Evolutionary conservation across 2,329 filamentous ascomycete species (phyloP).

Genomic region (Colletotrichum simmondsii): DNA sequence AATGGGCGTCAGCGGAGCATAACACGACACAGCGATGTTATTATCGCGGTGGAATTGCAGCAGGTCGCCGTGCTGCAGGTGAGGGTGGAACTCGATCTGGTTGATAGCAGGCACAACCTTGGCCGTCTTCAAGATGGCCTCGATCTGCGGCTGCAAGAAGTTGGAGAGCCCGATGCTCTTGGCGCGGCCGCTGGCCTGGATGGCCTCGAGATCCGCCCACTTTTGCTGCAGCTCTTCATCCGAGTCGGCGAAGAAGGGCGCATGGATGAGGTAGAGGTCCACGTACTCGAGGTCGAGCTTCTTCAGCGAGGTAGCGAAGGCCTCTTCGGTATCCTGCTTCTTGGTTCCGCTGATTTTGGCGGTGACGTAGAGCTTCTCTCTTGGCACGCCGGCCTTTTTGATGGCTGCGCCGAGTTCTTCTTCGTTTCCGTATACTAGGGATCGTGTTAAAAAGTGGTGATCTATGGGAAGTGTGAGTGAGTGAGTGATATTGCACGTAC

Average conservation of each 20-base stretch:
- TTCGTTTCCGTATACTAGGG: constrained; percentile 71
- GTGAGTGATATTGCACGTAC: constrained; percentile 48
- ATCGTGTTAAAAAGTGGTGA: constrained; percentile 23
- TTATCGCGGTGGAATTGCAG: constrained; percentile 67
- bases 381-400: constrained; percentile 71
- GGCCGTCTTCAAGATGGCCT: constrained; percentile 67
- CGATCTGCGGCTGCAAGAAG: constrained; percentile 68
- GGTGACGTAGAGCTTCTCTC: constrained; percentile 75
- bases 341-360: constrained; percentile 63
- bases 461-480: background rate
- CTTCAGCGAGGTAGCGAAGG: constrained; percentile 69
- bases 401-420: constrained; percentile 78
- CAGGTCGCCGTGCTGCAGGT: constrained; percentile 73
- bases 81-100: constrained; percentile 86
- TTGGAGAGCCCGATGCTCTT: constrained; percentile 83
- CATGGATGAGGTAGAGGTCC: constrained; percentile 76
- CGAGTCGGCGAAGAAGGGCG: constrained; percentile 62
- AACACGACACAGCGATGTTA: constrained; percentile 66
- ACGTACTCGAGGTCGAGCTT: constrained; percentile 77
- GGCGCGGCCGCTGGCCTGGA: constrained; percentile 73
- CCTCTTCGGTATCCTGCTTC: constrained; percentile 55
- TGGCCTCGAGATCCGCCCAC: constrained; percentile 72
- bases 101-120: constrained; percentile 75
- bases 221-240: constrained; percentile 65
- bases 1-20: constrained; percentile 65